A percentile compares a stretch with the other conserved stretches of the same genome.
These are phyloP conservation scores for Barnettozyma vustinii DNA, from an alignment of 805 yeast species.

Conservation along the genomic window DNA sequence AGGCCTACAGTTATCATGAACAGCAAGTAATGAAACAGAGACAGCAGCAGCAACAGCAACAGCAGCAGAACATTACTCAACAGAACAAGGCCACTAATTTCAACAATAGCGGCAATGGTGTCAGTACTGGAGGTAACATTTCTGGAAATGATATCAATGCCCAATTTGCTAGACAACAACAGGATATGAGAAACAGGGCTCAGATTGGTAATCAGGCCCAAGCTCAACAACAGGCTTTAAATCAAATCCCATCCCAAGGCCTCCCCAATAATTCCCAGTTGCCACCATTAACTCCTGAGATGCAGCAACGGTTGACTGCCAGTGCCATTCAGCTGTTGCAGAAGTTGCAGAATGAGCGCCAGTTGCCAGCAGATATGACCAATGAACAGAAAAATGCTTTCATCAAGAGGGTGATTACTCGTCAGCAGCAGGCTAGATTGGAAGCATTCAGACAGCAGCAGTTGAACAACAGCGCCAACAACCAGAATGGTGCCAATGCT, in stretches of 20 bases:
- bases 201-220: constrained; percentile 22
- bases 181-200: constrained; percentile 29
- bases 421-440: constrained; percentile 22
- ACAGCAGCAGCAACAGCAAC: constrained; percentile 29
- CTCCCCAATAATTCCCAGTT: not conserved
- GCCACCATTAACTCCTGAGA: constrained; percentile 15
- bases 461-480: constrained; percentile 6
- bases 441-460: constrained; percentile 6
- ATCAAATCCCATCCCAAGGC: constrained; percentile 10
- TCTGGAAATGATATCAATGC: constrained; percentile 13
- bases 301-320: constrained; percentile 19
- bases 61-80: constrained; percentile 25
- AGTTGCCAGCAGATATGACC: constrained; percentile 18
- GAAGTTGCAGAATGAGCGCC: constrained; percentile 22
- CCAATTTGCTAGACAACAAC: constrained; percentile 28
- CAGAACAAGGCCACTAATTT: constrained; percentile 16
- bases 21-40: constrained; percentile 44
- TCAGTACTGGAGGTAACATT: constrained; percentile 15
- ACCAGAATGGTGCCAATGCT: constrained; percentile 1
- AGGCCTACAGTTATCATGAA: constrained; percentile 61
- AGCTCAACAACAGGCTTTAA: constrained; percentile 30
- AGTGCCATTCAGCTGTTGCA: constrained; percentile 21
- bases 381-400: constrained; percentile 22
- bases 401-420: constrained; percentile 20
- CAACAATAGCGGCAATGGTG: constrained; percentile 23